Conservation (phyloP, 2,329 filamentous ascomycete genomes). For the Fusarium guadeloupense region DNA sequence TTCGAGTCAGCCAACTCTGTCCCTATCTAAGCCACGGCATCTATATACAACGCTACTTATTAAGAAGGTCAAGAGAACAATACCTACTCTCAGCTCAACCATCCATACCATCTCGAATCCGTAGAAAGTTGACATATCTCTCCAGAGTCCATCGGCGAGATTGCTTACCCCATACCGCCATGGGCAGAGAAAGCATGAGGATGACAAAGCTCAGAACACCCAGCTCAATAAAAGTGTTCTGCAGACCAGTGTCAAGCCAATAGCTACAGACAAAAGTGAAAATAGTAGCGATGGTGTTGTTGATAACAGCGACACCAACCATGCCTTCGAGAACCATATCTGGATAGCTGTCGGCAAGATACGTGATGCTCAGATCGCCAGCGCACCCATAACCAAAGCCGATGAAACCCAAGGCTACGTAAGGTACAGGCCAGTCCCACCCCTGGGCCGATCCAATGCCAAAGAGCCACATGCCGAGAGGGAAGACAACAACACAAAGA, state of each 20-base stretch:
- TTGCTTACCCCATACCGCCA: slow-evolving; percentile 63
- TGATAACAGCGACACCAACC: slow-evolving; percentile 66
- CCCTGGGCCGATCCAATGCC: slow-evolving; percentile 61
- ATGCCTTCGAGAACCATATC: slow-evolving; percentile 67
- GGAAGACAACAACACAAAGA: slow-evolving; percentile 59
- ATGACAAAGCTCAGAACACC: slow-evolving; percentile 61
- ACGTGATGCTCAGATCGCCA: slow-evolving; percentile 64
- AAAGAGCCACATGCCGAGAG: slow-evolving; percentile 62
- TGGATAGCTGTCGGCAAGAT: slow-evolving; percentile 64
- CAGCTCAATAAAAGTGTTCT: slow-evolving; percentile 61
- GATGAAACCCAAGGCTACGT: slow-evolving; percentile 65
- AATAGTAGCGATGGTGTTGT: slow-evolving; percentile 63
- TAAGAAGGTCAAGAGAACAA: neutral
- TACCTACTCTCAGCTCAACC: slow-evolving; percentile 10
- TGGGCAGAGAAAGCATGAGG: slow-evolving; percentile 60
- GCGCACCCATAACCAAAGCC: slow-evolving; percentile 69
- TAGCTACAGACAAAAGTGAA: slow-evolving; percentile 62
- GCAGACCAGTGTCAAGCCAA: slow-evolving; percentile 59
- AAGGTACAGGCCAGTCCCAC: slow-evolving; percentile 63
- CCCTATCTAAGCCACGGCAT: neutral
- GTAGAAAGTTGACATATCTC: slow-evolving; percentile 57
- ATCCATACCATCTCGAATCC: slow-evolving; percentile 56
- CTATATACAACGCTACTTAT: neutral
- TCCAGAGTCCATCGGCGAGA: slow-evolving; percentile 58
- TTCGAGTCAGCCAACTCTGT: neutral